phyloP scores from a whole-genome alignment of 2,329 filamentous ascomycete genomes.

The Sphaerulina vaccinii region DNA sequence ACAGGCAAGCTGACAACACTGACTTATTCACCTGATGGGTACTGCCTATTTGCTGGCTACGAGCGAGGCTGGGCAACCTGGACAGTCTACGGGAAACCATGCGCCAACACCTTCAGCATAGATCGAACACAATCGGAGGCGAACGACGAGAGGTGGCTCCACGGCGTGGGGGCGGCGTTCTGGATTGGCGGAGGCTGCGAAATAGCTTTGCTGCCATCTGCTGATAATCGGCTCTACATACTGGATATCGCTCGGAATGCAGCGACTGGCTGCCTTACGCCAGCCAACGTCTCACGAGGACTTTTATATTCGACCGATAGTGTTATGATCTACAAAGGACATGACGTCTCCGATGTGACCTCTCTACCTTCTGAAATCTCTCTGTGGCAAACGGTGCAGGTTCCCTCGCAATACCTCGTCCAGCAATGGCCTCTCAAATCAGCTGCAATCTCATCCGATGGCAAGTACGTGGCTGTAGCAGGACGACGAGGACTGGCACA shows the following conservation, averaged over 20 bases:
- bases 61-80: slow-evolving; percentile 91
- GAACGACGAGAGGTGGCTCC: slow-evolving; percentile 82
- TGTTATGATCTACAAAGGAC: slow-evolving; percentile 89
- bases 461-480: slow-evolving; percentile 94
- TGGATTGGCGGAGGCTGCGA: slow-evolving; percentile 91
- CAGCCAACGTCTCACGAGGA: slow-evolving; percentile 85
- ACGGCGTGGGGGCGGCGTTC: slow-evolving; percentile 70
- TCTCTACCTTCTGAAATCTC: slow-evolving; percentile 89
- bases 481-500: slow-evolving; percentile 87
- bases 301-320: slow-evolving; percentile 84
- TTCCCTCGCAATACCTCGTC: slow-evolving; percentile 79
- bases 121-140: slow-evolving; percentile 62
- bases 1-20: slow-evolving; percentile 73
- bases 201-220: slow-evolving; percentile 66
- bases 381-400: slow-evolving; percentile 89
- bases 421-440: slow-evolving; percentile 92
- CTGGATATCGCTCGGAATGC: slow-evolving; percentile 92
- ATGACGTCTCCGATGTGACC: slow-evolving; percentile 85
- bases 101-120: slow-evolving; percentile 76
- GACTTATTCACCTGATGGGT: slow-evolving; percentile 89
- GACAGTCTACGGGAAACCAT: slow-evolving; percentile 94
- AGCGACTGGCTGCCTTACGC: slow-evolving; percentile 86
- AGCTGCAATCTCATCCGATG: slow-evolving; percentile 85
- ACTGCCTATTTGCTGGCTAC: slow-evolving; percentile 92
- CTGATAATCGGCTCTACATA: slow-evolving; percentile 77